Conservation (phyloP, 1,284 basidiomycete genomes). For the Ganoderma lucidum region DNA sequence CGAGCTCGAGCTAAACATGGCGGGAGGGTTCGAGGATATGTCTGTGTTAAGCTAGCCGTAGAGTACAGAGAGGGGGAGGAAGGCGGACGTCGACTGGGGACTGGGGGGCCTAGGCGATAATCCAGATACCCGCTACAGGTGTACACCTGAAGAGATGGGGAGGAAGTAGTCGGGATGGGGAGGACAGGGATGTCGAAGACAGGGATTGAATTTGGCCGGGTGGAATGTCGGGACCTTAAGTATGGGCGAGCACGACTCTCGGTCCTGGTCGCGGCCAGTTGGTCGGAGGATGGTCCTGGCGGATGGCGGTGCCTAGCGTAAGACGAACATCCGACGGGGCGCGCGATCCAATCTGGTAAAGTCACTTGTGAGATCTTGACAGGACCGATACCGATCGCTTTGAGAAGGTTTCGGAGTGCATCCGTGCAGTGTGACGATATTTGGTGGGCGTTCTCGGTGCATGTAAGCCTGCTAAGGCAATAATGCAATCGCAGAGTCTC, state of each 20-base stretch:
- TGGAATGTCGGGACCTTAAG: conserved; percentile 2
- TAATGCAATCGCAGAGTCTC: not conserved
- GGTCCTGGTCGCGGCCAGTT: conserved; percentile 9
- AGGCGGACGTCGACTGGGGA: not conserved
- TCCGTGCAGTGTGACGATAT: not conserved
- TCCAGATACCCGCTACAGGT: not conserved
- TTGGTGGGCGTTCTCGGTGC: not conserved
- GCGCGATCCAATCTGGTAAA: not conserved
- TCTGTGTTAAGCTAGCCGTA: not conserved
- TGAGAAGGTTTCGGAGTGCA: not conserved
- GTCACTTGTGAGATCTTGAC: not conserved
- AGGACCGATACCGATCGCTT: not conserved
- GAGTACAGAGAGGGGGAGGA: not conserved
- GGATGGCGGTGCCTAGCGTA: conserved; percentile 19
- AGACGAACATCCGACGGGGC: conserved; percentile 1
- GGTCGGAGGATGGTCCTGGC: conserved; percentile 17
- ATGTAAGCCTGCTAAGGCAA: not conserved
- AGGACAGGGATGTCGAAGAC: not conserved
- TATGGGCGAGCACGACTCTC: not conserved
- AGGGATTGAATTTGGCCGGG: not conserved
- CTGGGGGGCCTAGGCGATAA: not conserved
- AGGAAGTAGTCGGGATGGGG: not conserved
- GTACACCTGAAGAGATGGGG: not conserved
- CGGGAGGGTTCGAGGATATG: not conserved
- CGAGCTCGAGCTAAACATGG: conserved; percentile 14